Percentiles rank a stretch among this genome's conserved stretches.
Conservation (phyloP, 352 stramenopile species). For the Achlya hypogyna region DNA sequence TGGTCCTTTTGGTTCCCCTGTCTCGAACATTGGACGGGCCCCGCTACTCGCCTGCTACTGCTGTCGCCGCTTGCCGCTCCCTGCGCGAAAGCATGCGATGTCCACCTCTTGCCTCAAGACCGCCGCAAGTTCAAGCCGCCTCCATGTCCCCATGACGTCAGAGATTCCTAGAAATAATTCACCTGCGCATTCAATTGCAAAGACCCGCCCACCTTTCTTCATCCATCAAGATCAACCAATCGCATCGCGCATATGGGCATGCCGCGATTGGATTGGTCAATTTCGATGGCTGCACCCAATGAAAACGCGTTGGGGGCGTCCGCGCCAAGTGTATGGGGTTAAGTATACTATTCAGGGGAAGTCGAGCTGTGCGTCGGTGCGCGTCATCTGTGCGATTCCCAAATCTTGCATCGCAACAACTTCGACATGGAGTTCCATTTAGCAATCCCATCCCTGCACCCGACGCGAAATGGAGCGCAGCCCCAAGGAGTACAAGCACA, state of each 20-base stretch:
- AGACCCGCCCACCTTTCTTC: too few relatives aligned
- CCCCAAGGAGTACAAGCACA: background rate
- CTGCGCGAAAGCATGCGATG: background rate
- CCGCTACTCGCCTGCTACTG: too few relatives aligned
- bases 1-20: too few relatives aligned
- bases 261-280: too few relatives aligned
- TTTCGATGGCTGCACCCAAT: too few relatives aligned
- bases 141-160: background rate
- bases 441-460: background rate
- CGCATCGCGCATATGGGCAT: background rate
- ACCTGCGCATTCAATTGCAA: too few relatives aligned
- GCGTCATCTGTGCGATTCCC: background rate
- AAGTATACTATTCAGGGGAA: background rate
- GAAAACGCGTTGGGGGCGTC: too few relatives aligned
- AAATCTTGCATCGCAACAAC: background rate
- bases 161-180: background rate
- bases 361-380: background rate
- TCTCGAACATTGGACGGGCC: too few relatives aligned
- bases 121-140: background rate
- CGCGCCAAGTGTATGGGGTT: background rate
- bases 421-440: conserved; percentile 11
- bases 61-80: background rate
- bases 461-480: background rate
- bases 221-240: background rate
- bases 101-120: background rate